These are phyloP conservation scores for Suhomyces bokatorum DNA, from an alignment of 1,139 yeast genomes.

Conservation along the genomic window DNA sequence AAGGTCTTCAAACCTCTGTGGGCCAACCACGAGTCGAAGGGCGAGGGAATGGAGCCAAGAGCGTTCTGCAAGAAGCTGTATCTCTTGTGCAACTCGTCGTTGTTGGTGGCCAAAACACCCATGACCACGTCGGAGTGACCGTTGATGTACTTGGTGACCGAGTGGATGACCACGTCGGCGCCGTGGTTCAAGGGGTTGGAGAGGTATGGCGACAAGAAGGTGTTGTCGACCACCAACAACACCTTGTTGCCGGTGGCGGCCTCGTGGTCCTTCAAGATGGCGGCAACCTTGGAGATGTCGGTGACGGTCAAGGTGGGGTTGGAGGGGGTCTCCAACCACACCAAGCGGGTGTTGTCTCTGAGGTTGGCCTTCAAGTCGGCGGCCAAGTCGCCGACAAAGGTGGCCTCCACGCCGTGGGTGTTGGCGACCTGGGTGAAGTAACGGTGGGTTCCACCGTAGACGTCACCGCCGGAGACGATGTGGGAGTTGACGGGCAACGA, in stretches of 20 bases:
- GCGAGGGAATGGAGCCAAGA: conserved; percentile 85
- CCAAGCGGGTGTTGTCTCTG: conserved; percentile 65
- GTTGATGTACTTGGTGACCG: conserved; percentile 87
- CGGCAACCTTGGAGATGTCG: conserved; percentile 63
- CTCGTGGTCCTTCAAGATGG: conserved; percentile 50
- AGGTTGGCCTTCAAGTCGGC: conserved; percentile 58
- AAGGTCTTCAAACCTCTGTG: conserved; percentile 90
- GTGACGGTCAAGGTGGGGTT: conserved; percentile 83
- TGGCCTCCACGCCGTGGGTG: conserved; percentile 72
- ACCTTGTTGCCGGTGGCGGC: conserved; percentile 49
- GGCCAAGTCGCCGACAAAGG: conserved; percentile 67
- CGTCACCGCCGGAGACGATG: conserved; percentile 81
- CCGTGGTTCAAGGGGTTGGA: conserved; percentile 83
- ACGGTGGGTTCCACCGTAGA: conserved; percentile 92
- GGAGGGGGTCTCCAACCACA: conserved; percentile 89
- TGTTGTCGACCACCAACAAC: conserved; percentile 82
- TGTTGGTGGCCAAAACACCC: conserved; percentile 79
- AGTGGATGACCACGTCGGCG: conserved; percentile 85
- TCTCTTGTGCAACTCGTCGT: conserved; percentile 58
- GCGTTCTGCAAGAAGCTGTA: conserved; percentile 84
- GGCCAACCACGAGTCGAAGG: conserved; percentile 90
- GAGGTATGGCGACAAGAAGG: conserved; percentile 90
- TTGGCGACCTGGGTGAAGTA: conserved; percentile 85
- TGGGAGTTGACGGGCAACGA: conserved; percentile 73
- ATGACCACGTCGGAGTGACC: conserved; percentile 92